Evolutionary conservation across 805 yeast genomes (phyloP), one percentile per base, ranked within the genome.

Genomic region (Candida michaelii): DNA sequence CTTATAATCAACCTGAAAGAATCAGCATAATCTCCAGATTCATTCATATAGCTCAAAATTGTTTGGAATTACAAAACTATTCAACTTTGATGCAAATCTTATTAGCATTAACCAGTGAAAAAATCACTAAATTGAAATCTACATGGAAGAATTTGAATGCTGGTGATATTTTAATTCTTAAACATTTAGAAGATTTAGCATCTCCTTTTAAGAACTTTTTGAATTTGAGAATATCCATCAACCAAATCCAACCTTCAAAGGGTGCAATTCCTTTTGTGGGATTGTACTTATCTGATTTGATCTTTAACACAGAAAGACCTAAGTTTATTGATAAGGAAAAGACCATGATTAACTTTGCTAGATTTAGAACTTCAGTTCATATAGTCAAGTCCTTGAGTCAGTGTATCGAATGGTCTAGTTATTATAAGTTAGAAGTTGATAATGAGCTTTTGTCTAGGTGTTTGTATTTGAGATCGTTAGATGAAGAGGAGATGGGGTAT

Each of bases 261-360:
- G 98, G 98, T 2, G 82, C 95, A 52, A 80, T 91, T 39, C 98
- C 99, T 16, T 91, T 90, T 59, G 78, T 90, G 40, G 97, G 95
- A 1, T 70, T 91, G 23, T 89, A 88, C 54, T 61, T 91, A 35
- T 82, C 90, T 3, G 98, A 91, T 59, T 70, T 91, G 53, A 79
- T 87, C 0, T 79, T 84, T 55, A 89, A 88, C 59, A 76, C 83
- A 2, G 85, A 82, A 49, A 62, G 82, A 45, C 79, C 84, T 0
- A 73, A 78, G 9, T 66, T 68, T 42, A 60, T 77, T 30, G 44
- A 47, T 27, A 53, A 29, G 11, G 56, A 47, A 6, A 73, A 68
- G 40, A 67, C 64, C 42, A 51, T 86, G 40, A 74, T 91, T 48
- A 89, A 90, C 58, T 83, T 90, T 56, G 81, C 85, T 36, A 84